phyloP scores from a whole-genome alignment of 306 rosid genomes.

The Ceratonia siliqua region DNA sequence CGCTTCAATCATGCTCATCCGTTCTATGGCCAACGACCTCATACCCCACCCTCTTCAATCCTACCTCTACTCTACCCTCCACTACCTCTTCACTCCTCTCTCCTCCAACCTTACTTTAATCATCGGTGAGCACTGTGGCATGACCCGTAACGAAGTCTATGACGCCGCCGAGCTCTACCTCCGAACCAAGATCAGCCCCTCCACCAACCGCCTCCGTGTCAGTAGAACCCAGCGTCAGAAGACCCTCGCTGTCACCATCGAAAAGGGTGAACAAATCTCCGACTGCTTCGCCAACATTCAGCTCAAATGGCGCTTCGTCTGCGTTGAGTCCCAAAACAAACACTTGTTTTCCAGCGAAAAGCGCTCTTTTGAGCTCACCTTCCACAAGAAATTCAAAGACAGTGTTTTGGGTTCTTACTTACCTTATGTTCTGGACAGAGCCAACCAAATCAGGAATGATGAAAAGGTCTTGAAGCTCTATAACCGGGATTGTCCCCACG shows the following conservation, averaged over 20 bases:
- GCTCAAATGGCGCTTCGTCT: conserved; percentile 37
- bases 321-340: background rate
- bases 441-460: conserved; percentile 14
- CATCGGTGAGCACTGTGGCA: conserved; percentile 33
- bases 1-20: conserved; percentile 41
- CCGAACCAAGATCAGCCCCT: conserved; percentile 26
- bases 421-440: conserved; percentile 33
- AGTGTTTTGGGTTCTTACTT: conserved; percentile 29
- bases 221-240: conserved; percentile 34
- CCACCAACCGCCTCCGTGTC: conserved; percentile 30
- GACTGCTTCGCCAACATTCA: conserved; percentile 24
- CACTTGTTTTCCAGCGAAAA: background rate
- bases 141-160: conserved; percentile 43
- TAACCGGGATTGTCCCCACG: conserved; percentile 17
- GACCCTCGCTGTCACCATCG: conserved; percentile 19
- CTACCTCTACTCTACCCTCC: conserved; percentile 27
- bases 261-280: conserved; percentile 23
- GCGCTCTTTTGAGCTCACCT: conserved; percentile 31
- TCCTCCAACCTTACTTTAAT: conserved; percentile 39
- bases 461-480: conserved; percentile 36
- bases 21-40: conserved; percentile 40
- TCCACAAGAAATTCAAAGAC: conserved; percentile 37
- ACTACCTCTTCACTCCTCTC: conserved; percentile 31
- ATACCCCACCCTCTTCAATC: conserved; percentile 35
- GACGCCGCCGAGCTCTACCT: conserved; percentile 45